These are phyloP conservation scores for Lotus japonicus DNA, from an alignment of 306 rosid species.

Conservation along the genomic window DNA sequence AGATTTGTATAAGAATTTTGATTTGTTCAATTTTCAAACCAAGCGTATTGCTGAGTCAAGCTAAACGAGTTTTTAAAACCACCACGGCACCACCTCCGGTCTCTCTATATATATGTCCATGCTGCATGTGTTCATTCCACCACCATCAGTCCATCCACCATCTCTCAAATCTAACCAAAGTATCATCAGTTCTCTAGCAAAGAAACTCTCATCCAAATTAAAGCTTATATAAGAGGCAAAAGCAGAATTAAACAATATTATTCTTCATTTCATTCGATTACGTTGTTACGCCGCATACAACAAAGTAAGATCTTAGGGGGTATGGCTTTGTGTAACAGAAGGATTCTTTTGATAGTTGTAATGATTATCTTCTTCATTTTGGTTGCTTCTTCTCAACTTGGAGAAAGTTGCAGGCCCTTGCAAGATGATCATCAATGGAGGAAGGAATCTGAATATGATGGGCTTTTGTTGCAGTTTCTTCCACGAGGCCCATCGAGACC, in stretches of 20 bases:
- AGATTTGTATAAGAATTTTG: background rate
- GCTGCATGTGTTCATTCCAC: background rate
- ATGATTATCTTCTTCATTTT: slow-evolving; percentile 16
- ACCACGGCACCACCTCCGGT: background rate
- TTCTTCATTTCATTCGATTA: background rate
- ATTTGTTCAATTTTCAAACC: slow-evolving; percentile 31
- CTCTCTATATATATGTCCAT: background rate
- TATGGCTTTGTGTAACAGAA: background rate
- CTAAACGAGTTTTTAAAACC: background rate
- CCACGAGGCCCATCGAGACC: slow-evolving; percentile 22
- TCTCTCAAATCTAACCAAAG: too few relatives aligned
- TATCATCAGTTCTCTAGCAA: too few relatives aligned
- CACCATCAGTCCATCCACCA: too few relatives aligned
- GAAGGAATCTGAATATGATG: slow-evolving; percentile 15
- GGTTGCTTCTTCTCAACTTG: slow-evolving; percentile 25
- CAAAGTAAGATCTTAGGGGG: background rate
- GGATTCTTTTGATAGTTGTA: slow-evolving; percentile 14
- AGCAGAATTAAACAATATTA: background rate
- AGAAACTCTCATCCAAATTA: too few relatives aligned
- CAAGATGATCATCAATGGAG: slow-evolving; percentile 28
- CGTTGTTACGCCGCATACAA: background rate
- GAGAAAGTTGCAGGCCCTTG: slow-evolving; percentile 34
- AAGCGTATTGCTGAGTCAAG: slow-evolving; percentile 18
- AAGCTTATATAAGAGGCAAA: too few relatives aligned
- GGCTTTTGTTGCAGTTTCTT: slow-evolving; percentile 31